These are phyloP conservation scores for Monilinia polystroma DNA, from an alignment of 2,329 filamentous ascomycete genomes.

Conservation along the genomic window DNA sequence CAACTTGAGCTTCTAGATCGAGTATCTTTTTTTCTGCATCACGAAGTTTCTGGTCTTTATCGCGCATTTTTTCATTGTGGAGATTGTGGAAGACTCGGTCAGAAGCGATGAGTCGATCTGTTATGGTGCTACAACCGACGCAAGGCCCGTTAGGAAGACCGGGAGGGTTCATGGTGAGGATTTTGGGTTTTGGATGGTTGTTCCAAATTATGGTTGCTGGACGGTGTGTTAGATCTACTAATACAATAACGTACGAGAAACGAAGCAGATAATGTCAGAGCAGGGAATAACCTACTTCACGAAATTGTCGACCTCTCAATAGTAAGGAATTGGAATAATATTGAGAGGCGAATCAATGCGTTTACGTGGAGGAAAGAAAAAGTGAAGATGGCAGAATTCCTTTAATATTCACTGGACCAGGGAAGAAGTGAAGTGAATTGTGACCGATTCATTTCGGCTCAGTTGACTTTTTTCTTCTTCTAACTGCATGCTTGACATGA, in stretches of 20 bases:
- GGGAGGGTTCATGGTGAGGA: not conserved
- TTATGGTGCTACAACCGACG: conserved; percentile 7
- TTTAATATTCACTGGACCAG: not conserved
- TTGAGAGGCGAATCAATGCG: not conserved
- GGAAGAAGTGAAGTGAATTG: not conserved
- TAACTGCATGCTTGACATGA: not conserved
- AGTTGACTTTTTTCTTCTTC: not conserved
- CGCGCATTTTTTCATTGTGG: conserved; percentile 15
- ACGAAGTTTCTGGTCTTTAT: conserved; percentile 8
- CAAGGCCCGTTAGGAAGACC: not conserved
- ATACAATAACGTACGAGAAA: not conserved
- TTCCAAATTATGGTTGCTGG: not conserved
- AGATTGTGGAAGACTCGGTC: conserved; percentile 11
- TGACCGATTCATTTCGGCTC: not conserved
- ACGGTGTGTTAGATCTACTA: not conserved
- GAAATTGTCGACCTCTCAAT: not conserved
- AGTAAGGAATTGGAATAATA: not conserved
- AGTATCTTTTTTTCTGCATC: not conserved
- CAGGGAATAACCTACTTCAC: not conserved
- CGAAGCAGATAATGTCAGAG: not conserved
- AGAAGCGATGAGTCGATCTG: conserved; percentile 2
- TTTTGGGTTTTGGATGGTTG: not conserved
- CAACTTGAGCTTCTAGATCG: conserved; percentile 5
- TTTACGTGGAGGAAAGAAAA: not conserved
- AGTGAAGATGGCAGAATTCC: too few species aligned